Evolutionary conservation across 371 early-diverging fungal genomes (phyloP).

Genomic region (Rhizopus stolonifer): DNA sequence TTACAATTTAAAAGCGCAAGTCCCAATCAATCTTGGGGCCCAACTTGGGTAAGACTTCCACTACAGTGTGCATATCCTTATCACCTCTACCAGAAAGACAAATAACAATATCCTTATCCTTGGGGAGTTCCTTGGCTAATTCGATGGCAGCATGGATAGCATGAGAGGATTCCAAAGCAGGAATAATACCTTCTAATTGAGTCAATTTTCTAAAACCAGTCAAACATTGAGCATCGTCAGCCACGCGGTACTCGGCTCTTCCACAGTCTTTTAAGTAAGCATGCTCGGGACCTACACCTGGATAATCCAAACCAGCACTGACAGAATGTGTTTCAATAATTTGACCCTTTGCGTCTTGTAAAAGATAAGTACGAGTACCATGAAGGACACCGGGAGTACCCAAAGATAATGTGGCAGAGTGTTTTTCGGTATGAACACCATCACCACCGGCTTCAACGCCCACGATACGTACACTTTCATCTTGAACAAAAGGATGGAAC

Average conservation of each 20-base stretch:
- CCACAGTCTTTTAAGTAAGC: conserved; percentile 86
- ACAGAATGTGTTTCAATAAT: conserved; percentile 94
- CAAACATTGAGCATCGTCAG: conserved; percentile 85
- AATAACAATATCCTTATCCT: conserved; percentile 83
- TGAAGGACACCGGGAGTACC: conserved; percentile 95
- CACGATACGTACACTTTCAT: conserved; percentile 77
- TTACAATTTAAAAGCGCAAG: conserved; percentile 70
- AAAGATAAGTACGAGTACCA: conserved; percentile 90
- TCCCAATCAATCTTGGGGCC: conserved; percentile 96
- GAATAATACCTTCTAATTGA: conserved; percentile 92
- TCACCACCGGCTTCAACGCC: conserved; percentile 96
- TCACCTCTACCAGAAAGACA: conserved; percentile 96
- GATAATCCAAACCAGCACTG: conserved; percentile 95
- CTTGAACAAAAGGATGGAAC: conserved; percentile 92
- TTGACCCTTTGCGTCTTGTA: conserved; percentile 93
- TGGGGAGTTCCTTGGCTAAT: conserved; percentile 73
- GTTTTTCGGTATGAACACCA: conserved; percentile 80
- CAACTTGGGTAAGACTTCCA: conserved; percentile 84
- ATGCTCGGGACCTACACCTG: conserved; percentile 97
- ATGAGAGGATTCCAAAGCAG: conserved; percentile 93
- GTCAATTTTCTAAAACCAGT: conserved; percentile 86
- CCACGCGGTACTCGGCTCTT: conserved; percentile 84
- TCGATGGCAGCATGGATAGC: conserved; percentile 85
- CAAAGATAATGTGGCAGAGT: conserved; percentile 87
- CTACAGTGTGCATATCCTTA: conserved; percentile 95